Evolutionary conservation across 441 rosid genomes (phyloP).

Genomic region (Pelargonium cotyledonis): DNA sequence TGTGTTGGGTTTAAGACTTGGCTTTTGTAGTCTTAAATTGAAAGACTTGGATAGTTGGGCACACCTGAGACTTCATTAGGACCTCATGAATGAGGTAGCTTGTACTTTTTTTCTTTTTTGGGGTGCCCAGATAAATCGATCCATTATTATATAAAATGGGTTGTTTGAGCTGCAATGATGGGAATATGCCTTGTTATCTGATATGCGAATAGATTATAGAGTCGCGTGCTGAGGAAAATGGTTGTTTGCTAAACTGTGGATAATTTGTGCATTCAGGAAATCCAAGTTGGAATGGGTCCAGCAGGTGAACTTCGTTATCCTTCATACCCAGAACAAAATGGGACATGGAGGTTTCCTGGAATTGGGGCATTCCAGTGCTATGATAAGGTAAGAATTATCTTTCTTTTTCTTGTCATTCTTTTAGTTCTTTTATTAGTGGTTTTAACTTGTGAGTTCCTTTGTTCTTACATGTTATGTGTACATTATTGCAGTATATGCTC

Average conservation of each 20-base stretch:
- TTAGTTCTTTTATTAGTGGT: neutral
- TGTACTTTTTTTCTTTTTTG: neutral
- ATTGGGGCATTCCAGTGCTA: conserved; percentile 52
- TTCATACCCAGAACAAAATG: conserved; percentile 35
- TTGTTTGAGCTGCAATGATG: neutral
- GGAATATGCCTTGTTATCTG: neutral
- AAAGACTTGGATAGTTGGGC: too few species aligned
- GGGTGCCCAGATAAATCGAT: neutral
- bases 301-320: conserved; percentile 55
- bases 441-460: neutral
- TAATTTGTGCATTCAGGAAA: conserved; percentile 26
- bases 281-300: conserved; percentile 58
- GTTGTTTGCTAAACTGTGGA: neutral
- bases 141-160: neutral
- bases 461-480: neutral
- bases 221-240: neutral
- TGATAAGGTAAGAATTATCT: conserved; percentile 36
- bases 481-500: conserved; percentile 33
- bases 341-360: conserved; percentile 36
- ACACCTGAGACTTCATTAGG: too few species aligned
- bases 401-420: neutral
- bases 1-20: too few species aligned
- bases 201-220: neutral
- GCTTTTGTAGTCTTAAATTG: too few species aligned
- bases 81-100: too few species aligned